Base-by-base conservation (phyloP, 352 stramenopile species). In the Pythium plurisporium region DNA sequence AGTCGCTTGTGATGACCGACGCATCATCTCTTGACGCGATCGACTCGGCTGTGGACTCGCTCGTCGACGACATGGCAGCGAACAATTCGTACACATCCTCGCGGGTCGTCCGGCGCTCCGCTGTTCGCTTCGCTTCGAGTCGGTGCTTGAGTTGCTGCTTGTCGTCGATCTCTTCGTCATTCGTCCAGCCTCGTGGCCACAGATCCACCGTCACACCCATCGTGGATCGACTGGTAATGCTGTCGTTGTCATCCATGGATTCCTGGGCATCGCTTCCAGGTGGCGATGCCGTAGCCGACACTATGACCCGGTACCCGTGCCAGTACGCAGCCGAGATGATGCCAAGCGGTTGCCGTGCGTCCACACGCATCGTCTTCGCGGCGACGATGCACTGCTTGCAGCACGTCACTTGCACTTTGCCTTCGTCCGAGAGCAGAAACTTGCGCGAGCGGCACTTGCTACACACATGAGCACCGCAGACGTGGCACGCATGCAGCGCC, bases 301-400 rank as follows among this genome's bases (percentile, higher is more conserved):
- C 27, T 38, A 64, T 64, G 5, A 44, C 56, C 26, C 56, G 38
- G 47, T 64, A 47, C 15, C 27, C 48, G 30, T 48, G 49, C 50
- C 47, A 58, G 34, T 63, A 45, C 37, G 36, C 31, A 6, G 40
- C 47, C 29, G 48, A 38, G 26, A 69, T 57, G 31, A 69, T 48
- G 14, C 26, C 40, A 36, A 63, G 36, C 29, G 54, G 48, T 20
- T 50, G 42, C 22, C 23, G 40, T 9, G 62, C 43, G 19, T 70
- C 44, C 6, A 59, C 12, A 9, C 25, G 15, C 27, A 58, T 15
- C 11, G 48, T n/a, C 49, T 55, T 57, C 25, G 62, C 62, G 11
- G 55, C 51, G 2, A 70, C 50, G 23, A 70, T 20, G 27, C 62
- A 70, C 56, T 70, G 49, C 45, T 65, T 70, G 44, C 62, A 70